Conservation (phyloP, 495 filamentous ascomycete species). For the Delitschia confertaspora region DNA sequence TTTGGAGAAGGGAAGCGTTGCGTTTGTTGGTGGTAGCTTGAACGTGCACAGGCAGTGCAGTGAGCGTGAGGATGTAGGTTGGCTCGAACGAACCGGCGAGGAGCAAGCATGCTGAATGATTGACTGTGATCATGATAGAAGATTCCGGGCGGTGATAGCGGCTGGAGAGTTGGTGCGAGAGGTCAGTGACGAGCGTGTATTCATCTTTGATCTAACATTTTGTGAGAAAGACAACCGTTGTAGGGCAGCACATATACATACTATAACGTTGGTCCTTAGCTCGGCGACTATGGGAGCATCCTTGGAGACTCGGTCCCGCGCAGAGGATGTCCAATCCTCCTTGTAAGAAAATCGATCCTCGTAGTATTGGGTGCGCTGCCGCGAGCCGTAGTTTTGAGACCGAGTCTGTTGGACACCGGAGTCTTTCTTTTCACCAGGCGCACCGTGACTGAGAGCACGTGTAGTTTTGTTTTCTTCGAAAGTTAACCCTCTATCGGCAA, state of each 20-base stretch:
- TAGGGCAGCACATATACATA: conserved; percentile 37
- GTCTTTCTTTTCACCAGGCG: conserved; percentile 4
- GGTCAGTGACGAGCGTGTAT: conserved; percentile 57
- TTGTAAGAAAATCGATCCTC: conserved; percentile 51
- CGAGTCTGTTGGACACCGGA: not conserved
- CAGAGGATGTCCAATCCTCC: conserved; percentile 39
- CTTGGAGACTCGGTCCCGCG: conserved; percentile 49
- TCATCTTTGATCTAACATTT: conserved; percentile 51
- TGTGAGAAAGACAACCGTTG: conserved; percentile 7
- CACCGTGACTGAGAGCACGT: conserved; percentile 8
- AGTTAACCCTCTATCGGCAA: conserved; percentile 3
- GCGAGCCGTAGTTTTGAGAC: conserved; percentile 8
- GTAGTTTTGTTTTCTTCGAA: conserved; percentile 7
- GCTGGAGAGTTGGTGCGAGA: conserved; percentile 60
- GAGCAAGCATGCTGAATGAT: conserved; percentile 65
- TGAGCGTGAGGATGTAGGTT: conserved; percentile 72
- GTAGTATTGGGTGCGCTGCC: conserved; percentile 43
- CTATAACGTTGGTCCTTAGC: conserved; percentile 74
- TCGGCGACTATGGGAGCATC: conserved; percentile 71
- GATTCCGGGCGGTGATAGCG: conserved; percentile 64
- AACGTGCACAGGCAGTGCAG: conserved; percentile 57
- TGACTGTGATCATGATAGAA: conserved; percentile 61
- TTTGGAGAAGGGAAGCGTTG: conserved; percentile 65
- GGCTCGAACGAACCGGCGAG: conserved; percentile 67
- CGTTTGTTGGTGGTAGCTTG: conserved; percentile 73